Conservation (phyloP, 108 stramenopile genomes). For the Cyclostephanos invisitatus region DNA sequence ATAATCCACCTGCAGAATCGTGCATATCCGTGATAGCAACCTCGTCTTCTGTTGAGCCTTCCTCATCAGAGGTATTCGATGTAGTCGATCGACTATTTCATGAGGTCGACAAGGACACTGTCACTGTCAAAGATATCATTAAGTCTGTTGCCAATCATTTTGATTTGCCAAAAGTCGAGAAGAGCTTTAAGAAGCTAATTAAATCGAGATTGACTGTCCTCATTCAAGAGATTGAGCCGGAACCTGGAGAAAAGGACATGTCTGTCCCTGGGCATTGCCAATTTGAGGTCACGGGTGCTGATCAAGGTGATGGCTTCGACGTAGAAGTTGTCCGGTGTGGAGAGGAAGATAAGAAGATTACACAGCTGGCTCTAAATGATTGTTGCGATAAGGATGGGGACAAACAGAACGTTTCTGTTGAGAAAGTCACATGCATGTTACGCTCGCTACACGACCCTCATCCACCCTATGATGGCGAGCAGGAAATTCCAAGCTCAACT, state of each 20-base stretch:
- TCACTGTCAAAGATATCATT: conserved; percentile 45
- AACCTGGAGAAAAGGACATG: neutral
- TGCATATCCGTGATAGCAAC: neutral
- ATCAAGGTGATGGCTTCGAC: neutral
- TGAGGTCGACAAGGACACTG: conserved; percentile 34
- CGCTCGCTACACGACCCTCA: neutral
- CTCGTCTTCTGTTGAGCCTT: conserved; percentile 6
- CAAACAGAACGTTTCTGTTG: conserved; percentile 7
- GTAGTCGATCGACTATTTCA: conserved; percentile 45
- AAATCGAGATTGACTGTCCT: conserved; percentile 43
- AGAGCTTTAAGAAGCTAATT: conserved; percentile 37
- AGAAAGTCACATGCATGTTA: neutral
- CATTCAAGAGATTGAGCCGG: conserved; percentile 25
- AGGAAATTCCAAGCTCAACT: neutral
- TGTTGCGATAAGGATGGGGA: neutral
- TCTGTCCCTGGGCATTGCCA: neutral
- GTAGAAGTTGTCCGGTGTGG: conserved; percentile 3
- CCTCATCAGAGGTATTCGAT: conserved; percentile 17
- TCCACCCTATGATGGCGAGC: neutral
- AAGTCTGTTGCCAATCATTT: conserved; percentile 34
- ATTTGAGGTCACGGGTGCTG: neutral
- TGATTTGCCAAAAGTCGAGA: conserved; percentile 26
- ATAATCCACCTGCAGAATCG: neutral
- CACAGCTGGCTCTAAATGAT: neutral
- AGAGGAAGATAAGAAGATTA: neutral